Percentiles rank a stretch among this genome's conserved stretches.
Conservation (phyloP, 1,139 yeast species). For the Geotrichum reessii region DNA sequence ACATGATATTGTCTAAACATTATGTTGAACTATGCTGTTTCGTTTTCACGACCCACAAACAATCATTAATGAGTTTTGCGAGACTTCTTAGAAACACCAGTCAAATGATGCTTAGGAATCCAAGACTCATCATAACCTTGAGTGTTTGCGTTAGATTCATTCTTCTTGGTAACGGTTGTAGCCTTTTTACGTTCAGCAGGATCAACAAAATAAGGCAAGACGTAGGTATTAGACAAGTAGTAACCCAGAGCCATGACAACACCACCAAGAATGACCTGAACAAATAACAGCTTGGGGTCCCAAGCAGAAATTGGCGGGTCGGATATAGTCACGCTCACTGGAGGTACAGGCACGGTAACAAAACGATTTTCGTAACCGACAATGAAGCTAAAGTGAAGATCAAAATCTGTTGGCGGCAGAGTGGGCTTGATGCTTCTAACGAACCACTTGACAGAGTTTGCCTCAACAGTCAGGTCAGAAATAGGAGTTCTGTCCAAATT, state of each 20-base stretch:
- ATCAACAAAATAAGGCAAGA: constrained; percentile 38
- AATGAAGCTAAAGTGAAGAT: constrained; percentile 56
- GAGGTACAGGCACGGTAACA: not conserved
- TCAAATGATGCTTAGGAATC: constrained; percentile 50
- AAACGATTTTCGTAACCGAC: constrained; percentile 44
- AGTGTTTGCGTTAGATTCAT: constrained; percentile 29
- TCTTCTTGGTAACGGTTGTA: constrained; percentile 13
- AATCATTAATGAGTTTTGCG: constrained; percentile 1
- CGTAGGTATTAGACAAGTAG: constrained; percentile 43
- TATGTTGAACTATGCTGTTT: not conserved
- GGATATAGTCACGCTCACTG: constrained; percentile 44
- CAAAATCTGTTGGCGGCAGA: constrained; percentile 53
- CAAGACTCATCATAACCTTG: constrained; percentile 47
- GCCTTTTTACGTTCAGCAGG: constrained; percentile 26
- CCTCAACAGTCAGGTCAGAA: constrained; percentile 53
- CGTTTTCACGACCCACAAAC: not conserved
- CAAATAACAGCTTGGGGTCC: constrained; percentile 64
- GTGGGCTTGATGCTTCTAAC: constrained; percentile 38
- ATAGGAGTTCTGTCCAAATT: constrained; percentile 33
- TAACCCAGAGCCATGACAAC: constrained; percentile 50
- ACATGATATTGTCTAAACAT: not conserved
- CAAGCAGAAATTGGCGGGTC: constrained; percentile 65
- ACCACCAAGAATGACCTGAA: constrained; percentile 51
- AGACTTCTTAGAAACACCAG: constrained; percentile 24
- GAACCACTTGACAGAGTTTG: constrained; percentile 23